Evolutionary conservation across 192 early-diverging fungal genomes (phyloP).

Genomic region (Coemansia sp.): DNA sequence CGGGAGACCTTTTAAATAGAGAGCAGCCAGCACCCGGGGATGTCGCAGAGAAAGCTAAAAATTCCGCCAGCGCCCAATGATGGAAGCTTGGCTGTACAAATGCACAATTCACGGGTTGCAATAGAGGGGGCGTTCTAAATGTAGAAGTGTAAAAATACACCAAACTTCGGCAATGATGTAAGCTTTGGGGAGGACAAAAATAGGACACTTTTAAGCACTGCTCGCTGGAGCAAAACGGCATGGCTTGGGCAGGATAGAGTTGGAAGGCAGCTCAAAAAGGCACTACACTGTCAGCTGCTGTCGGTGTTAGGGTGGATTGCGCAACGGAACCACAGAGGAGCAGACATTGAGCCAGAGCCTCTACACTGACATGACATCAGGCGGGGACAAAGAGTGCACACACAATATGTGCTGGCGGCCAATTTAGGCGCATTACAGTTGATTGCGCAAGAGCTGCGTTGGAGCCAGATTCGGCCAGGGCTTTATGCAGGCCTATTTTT

Average conservation of each 20-base stretch:
- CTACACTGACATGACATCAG: neutral
- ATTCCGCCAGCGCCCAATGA: neutral
- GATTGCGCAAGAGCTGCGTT: neutral
- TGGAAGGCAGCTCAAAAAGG: neutral
- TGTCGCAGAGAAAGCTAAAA: neutral
- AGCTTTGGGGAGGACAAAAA: neutral
- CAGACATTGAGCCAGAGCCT: neutral
- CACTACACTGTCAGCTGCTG: neutral
- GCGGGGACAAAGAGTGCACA: neutral
- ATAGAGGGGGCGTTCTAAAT: constrained; percentile 12
- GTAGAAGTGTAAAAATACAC: constrained; percentile 28
- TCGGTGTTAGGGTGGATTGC: neutral
- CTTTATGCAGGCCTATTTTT: constrained; percentile 7
- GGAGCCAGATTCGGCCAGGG: constrained; percentile 5
- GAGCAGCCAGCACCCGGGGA: neutral
- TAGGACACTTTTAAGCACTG: neutral
- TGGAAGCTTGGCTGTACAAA: neutral
- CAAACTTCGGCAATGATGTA: neutral
- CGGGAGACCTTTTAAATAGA: constrained; percentile 1
- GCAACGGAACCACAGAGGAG: neutral
- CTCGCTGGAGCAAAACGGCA: neutral
- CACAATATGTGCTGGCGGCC: neutral
- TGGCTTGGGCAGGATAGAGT: neutral
- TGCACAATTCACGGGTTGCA: constrained; percentile 4
- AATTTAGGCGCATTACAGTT: constrained; percentile 9